Percentiles rank a stretch among this genome's conserved stretches.
Conservation (phyloP, 805 yeast genomes). For the Lipomyces yamadae region DNA sequence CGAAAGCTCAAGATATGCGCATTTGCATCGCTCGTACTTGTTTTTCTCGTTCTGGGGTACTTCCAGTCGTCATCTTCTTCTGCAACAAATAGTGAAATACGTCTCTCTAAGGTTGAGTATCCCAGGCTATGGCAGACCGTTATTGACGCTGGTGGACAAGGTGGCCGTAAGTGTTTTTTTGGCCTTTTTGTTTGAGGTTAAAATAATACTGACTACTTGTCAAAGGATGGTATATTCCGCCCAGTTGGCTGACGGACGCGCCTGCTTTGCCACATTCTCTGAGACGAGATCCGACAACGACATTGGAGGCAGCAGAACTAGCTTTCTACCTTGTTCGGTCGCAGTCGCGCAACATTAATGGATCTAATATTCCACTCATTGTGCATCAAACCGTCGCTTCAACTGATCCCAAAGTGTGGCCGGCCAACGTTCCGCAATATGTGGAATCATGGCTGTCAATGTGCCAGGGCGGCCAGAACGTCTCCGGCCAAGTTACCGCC, state of each 20-base stretch:
- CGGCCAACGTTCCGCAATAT: background rate
- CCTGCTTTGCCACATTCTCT: slow-evolving; percentile 1
- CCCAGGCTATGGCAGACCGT: too few species aligned
- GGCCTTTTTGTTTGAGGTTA: too few species aligned
- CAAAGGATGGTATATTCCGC: slow-evolving; percentile 9
- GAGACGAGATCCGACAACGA: background rate
- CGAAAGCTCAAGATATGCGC: too few species aligned
- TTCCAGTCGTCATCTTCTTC: too few species aligned
- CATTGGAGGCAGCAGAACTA: slow-evolving; percentile 4
- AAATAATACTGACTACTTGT: too few species aligned
- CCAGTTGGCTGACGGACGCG: background rate
- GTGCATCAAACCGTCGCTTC: slow-evolving; percentile 4
- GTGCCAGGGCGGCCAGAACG: background rate
- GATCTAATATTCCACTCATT: slow-evolving; percentile 9
- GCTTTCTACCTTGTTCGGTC: slow-evolving; percentile 10
- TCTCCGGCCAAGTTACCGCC: background rate
- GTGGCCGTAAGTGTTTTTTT: too few species aligned
- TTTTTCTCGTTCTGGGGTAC: too few species aligned
- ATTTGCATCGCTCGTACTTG: too few species aligned
- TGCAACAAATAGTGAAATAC: too few species aligned
- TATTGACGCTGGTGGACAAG: too few species aligned
- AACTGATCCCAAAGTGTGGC: background rate
- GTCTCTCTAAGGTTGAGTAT: too few species aligned
- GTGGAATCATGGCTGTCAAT: slow-evolving; percentile 10
- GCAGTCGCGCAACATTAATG: slow-evolving; percentile 4